These are phyloP conservation scores for Fraxinus sp. DNA, from an alignment of 305 asterid species.

Conservation along the genomic window DNA sequence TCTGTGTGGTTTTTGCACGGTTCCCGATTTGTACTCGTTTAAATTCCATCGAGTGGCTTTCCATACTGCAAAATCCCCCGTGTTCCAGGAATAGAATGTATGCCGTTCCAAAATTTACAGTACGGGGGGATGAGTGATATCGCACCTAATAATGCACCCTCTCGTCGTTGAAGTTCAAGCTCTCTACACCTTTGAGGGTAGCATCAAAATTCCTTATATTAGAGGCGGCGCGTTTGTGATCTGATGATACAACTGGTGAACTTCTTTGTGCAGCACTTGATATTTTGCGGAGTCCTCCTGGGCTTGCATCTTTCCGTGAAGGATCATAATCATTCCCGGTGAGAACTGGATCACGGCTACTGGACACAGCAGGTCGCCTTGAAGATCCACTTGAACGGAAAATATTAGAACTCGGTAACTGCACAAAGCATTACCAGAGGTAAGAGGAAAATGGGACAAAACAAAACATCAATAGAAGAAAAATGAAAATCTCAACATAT, in stretches of 20 bases:
- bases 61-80: not conserved
- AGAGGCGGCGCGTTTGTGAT: conserved; percentile 42
- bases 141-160: conserved; percentile 41
- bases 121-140: not conserved
- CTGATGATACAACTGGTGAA: conserved; percentile 59
- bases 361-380: conserved; percentile 61
- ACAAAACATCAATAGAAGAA: not conserved
- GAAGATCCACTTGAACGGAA: conserved; percentile 44
- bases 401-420: conserved; percentile 48
- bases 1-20: not conserved
- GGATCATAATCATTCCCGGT: conserved; percentile 29
- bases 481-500: not conserved
- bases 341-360: conserved; percentile 54
- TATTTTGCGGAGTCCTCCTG: conserved; percentile 45
- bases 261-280: conserved; percentile 14
- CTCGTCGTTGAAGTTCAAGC: conserved; percentile 60
- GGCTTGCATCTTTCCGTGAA: conserved; percentile 34
- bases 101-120: not conserved
- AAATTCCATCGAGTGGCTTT: not conserved
- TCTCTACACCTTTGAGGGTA: conserved; percentile 72
- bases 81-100: not conserved
- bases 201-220: conserved; percentile 53
- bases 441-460: conserved; percentile 12
- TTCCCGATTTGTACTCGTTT: not conserved
- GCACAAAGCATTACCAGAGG: conserved; percentile 26